Conservation (phyloP, 306 rosid genomes). For the Cicer pinnatifidum region DNA sequence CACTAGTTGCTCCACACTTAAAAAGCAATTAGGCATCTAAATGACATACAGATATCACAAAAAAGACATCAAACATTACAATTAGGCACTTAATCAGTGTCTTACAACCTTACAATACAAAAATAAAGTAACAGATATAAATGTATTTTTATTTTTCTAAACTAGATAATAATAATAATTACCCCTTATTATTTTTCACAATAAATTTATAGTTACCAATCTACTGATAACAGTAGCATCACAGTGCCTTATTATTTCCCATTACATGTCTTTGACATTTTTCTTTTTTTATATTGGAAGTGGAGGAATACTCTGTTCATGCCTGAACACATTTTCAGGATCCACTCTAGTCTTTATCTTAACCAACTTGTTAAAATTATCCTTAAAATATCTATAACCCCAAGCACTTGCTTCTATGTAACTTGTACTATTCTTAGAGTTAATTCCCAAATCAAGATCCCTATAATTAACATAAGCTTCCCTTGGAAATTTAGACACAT, state of each 20-base stretch:
- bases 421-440: slow-evolving; percentile 48
- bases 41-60: not conserved
- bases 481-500: slow-evolving; percentile 52
- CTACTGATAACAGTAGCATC: slow-evolving; percentile 14
- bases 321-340: slow-evolving; percentile 58
- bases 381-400: slow-evolving; percentile 55
- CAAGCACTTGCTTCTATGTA: slow-evolving; percentile 47
- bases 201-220: slow-evolving; percentile 33
- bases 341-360: slow-evolving; percentile 54
- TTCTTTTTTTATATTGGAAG: slow-evolving; percentile 28
- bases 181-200: slow-evolving; percentile 7
- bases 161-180: slow-evolving; percentile 13
- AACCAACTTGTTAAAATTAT: slow-evolving; percentile 52
- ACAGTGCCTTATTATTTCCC: slow-evolving; percentile 35
- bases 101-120: slow-evolving; percentile 39
- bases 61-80: slow-evolving; percentile 32
- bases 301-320: slow-evolving; percentile 61
- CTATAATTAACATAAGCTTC: slow-evolving; percentile 57
- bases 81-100: slow-evolving; percentile 29
- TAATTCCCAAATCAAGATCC: slow-evolving; percentile 58
- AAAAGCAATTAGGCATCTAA: slow-evolving; percentile 33
- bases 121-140: slow-evolving; percentile 29
- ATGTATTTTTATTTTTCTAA: slow-evolving; percentile 34
- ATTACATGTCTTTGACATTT: not conserved
- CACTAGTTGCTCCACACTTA: slow-evolving; percentile 18